Evolutionary conservation across 176 grass and related monocot genomes (phyloP).

Genomic region (Oryza brachyantha): DNA sequence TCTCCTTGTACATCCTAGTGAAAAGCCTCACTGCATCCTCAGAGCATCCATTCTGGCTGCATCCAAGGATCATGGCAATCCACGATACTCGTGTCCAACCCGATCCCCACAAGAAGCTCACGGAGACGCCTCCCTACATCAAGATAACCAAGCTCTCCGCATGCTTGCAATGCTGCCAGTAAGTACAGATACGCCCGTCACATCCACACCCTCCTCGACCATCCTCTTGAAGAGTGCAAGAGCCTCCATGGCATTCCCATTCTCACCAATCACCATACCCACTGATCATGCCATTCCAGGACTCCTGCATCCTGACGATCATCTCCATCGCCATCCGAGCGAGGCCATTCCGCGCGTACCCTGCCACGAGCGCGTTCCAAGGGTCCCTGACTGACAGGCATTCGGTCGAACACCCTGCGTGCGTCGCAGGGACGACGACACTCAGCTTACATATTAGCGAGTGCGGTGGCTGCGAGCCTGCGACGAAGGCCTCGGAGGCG

Average conservation of each 20-base stretch:
- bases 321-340: conserved; percentile 34
- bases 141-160: conserved; percentile 46
- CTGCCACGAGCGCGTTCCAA: conserved; percentile 51
- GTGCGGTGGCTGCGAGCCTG: conserved; percentile 8
- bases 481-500: not conserved
- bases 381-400: conserved; percentile 40
- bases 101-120: conserved; percentile 32
- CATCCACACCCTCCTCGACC: conserved; percentile 40
- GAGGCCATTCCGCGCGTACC: conserved; percentile 46
- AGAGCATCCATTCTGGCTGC: conserved; percentile 36
- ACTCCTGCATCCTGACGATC: conserved; percentile 45
- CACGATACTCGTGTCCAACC: conserved; percentile 49
- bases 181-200: conserved; percentile 43
- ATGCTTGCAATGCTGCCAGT: conserved; percentile 46
- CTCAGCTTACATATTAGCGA: conserved; percentile 34
- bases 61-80: conserved; percentile 70
- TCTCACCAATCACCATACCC: conserved; percentile 50
- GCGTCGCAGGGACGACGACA: conserved; percentile 33
- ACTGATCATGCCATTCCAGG: conserved; percentile 65
- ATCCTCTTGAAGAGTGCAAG: conserved; percentile 48
- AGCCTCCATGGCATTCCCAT: conserved; percentile 37
- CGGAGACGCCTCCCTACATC: conserved; percentile 48
- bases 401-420: conserved; percentile 52
- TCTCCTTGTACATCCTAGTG: conserved; percentile 48
- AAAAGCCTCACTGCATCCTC: conserved; percentile 53